Percentiles rank a stretch among this genome's conserved stretches.
phyloP scores from a whole-genome alignment of 495 filamentous ascomycete genomes.

The Trichoderma parareesei region DNA sequence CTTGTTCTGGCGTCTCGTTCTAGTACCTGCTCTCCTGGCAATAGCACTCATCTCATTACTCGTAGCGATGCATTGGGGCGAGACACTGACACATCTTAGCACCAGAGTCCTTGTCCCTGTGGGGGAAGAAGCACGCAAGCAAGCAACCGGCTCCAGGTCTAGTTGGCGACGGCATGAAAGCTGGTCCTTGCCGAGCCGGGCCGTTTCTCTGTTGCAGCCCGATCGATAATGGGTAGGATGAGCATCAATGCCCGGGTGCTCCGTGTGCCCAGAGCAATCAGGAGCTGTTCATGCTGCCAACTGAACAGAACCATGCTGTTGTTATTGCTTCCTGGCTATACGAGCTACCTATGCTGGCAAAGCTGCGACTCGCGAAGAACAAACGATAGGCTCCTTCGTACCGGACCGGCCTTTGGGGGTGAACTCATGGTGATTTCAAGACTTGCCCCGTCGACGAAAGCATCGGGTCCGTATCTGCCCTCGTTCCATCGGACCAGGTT shows the following conservation, averaged over 20 bases:
- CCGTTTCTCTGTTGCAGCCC: slow-evolving; percentile 6
- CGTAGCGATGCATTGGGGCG: too few relatives aligned
- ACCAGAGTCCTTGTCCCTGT: too few relatives aligned
- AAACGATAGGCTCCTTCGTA: too few relatives aligned
- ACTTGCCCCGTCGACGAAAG: too few relatives aligned
- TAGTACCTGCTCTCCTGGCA: not conserved
- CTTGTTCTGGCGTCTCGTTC: too few relatives aligned
- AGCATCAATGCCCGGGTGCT: not conserved
- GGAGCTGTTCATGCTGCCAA: not conserved
- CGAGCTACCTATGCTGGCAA: not conserved
- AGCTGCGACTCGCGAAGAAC: too few relatives aligned
- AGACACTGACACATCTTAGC: too few relatives aligned
- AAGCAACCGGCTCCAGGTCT: not conserved
- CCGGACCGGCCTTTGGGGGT: too few relatives aligned
- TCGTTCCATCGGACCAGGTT: not conserved
- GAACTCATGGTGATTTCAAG: too few relatives aligned
- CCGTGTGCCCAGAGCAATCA: not conserved
- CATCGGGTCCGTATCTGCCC: not conserved
- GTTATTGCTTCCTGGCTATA: too few relatives aligned
- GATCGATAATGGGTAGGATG: not conserved
- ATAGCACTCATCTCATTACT: too few relatives aligned
- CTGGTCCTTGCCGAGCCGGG: not conserved
- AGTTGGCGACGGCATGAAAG: not conserved
- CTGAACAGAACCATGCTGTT: too few relatives aligned
- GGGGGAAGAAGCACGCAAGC: not conserved